phyloP scores from a whole-genome alignment of 768 basidiomycete species.

The Scleroderma bovista region DNA sequence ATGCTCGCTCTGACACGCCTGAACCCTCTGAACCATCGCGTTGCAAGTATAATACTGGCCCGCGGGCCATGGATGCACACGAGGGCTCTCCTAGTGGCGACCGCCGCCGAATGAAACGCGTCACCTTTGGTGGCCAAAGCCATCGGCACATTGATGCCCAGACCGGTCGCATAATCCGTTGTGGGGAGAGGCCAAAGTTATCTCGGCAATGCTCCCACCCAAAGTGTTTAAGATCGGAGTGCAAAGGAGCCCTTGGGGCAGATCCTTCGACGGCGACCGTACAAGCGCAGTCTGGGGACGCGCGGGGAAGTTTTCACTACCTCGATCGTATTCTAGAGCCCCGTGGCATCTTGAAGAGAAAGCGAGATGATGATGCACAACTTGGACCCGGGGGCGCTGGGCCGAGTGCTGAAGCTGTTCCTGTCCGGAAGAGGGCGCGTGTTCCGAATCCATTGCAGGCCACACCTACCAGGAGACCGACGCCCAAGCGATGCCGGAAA shows the following conservation, averaged over 20 bases:
- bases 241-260: slow-evolving; percentile 8
- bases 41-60: background rate
- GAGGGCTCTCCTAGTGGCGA: background rate
- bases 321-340: slow-evolving; percentile 15
- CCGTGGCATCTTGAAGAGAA: slow-evolving; percentile 25
- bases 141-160: background rate
- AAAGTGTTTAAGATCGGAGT: slow-evolving; percentile 1
- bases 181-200: background rate
- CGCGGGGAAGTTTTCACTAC: slow-evolving; percentile 17
- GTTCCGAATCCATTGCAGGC: background rate
- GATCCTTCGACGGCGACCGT: background rate
- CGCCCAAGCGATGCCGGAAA: background rate
- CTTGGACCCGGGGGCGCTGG: too few species aligned
- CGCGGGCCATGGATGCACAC: background rate
- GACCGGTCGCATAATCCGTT: background rate
- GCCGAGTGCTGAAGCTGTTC: background rate
- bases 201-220: background rate
- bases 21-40: background rate
- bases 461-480: slow-evolving; percentile 19
- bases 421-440: background rate
- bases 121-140: slow-evolving; percentile 1
- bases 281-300: background rate
- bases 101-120: background rate
- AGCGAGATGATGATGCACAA: slow-evolving; percentile 16
- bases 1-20: background rate